Evolutionary conservation across 768 basidiomycete genomes (phyloP).

Genomic region (Lyophyllum atratum): DNA sequence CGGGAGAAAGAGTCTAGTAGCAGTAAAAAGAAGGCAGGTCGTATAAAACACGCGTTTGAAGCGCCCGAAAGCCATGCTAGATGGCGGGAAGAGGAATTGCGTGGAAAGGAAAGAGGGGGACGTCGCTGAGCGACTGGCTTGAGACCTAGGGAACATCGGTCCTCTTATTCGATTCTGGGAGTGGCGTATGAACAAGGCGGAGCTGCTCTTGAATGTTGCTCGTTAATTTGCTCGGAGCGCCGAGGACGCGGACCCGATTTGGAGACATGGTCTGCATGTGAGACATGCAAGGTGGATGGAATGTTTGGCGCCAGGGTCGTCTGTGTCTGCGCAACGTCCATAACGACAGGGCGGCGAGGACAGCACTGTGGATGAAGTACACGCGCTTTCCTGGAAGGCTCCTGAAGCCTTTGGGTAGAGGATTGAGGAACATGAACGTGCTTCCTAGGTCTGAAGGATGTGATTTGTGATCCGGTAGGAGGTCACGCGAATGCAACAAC

Average conservation of each 20-base stretch:
- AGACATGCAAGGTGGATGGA: not conserved
- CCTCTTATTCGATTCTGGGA: conserved; percentile 9
- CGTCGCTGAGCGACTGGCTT: not conserved
- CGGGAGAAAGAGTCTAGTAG: not conserved
- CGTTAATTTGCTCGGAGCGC: not conserved
- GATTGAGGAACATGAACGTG: no score
- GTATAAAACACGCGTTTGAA: not conserved
- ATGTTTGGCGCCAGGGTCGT: not conserved
- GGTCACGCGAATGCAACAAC: no score
- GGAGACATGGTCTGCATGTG: not conserved
- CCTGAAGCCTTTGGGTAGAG: no score
- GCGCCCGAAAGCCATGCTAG: conserved; percentile 7
- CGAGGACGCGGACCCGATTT: not conserved
- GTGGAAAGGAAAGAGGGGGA: not conserved
- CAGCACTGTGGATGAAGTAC: no score
- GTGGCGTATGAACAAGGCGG: not conserved
- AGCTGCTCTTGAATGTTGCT: conserved; percentile 8
- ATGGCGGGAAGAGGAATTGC: not conserved
- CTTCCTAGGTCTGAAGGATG: no score
- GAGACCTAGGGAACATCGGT: not conserved
- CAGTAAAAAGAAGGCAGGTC: not conserved
- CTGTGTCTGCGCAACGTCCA: no score
- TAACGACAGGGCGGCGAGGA: no score
- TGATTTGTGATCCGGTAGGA: no score
- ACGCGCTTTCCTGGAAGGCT: no score